Base-by-base conservation (phyloP, 2,329 filamentous ascomycete genomes). In the Macrophomina pseudophaseolina region DNA sequence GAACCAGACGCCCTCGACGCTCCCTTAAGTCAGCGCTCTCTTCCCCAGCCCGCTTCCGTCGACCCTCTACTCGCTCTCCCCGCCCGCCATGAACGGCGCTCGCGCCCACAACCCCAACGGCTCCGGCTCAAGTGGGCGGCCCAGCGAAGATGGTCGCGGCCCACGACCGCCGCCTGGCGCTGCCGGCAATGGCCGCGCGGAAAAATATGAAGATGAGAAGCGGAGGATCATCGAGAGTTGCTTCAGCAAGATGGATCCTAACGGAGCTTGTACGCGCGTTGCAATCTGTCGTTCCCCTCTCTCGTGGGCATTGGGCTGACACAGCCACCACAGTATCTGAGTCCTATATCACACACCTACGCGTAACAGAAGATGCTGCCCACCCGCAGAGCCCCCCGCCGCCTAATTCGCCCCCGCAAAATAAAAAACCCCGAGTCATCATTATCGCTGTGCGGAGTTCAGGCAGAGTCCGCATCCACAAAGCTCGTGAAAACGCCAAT, bases 291-390 rank as follows among this genome's bases (percentile, higher is more conserved):
- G 60, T 54, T 64, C 58, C 38, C 49, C 58, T 49, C 58, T 49
- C 58, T 42, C 58, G 38, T 33, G 30, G 60, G 23, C 48, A 52
- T 54, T 53, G 54, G 46, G 64, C 64, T 66, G 64, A 66, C 44
- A 63, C 42, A 14, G 54, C 63, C 40, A 49, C 28, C 30, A 46
- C 48, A 54, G 54, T 60, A 64, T 64, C 89, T 71, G 95, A 99
- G 82, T 97, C 93, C 40, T 99, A 99, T 82, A 99, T 99, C 74
- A 99, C 95, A 28, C 95, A 99, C 77, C 94, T 98, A 73, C 88
- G 90, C 74, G 93, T 99, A 74, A 88, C 88, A 71, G 95, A 99
- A 82, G 97, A 92, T 84, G 89, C 90, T 66, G 86, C 87, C 48
- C 90, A 94, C 79, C 93, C 94, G 16, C 94, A 93, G 28, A 85